phyloP scores from a whole-genome alignment of 148 eudicot species.

The Heliamphora exappendiculata region DNA sequence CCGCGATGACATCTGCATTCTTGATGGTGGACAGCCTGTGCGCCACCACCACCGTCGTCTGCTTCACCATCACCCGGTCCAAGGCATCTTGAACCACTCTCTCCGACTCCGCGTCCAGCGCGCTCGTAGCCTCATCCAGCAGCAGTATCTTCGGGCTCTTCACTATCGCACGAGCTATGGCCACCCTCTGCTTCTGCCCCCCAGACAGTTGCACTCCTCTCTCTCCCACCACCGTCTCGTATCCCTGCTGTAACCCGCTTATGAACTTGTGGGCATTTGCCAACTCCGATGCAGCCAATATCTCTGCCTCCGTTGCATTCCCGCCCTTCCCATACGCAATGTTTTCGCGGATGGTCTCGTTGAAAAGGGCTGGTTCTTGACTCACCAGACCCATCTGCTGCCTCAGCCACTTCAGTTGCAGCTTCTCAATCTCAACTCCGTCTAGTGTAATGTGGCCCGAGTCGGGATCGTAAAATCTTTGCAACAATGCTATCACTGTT shows the following conservation, averaged over 20 bases:
- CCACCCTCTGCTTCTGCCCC: too few species aligned
- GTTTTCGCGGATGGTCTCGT: neutral
- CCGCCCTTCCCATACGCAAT: neutral
- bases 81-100: constrained; percentile 4
- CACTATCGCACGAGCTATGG: constrained; percentile 1
- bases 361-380: neutral
- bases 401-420: neutral
- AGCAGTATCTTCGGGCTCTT: constrained; percentile 2
- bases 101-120: neutral
- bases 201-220: neutral
- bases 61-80: neutral
- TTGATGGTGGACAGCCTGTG: neutral
- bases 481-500: constrained; percentile 3
- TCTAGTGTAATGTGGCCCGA: neutral
- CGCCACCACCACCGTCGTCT: constrained; percentile 1
- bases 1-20: neutral
- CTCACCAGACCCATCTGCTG: constrained; percentile 7
- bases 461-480: constrained; percentile 9
- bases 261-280: constrained; percentile 10
- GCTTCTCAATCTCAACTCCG: neutral
- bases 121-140: too few species aligned
- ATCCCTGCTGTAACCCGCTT: constrained; percentile 2
- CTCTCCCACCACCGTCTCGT: neutral
- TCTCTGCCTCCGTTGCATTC: constrained; percentile 1
- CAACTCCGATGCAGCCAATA: neutral